Percentiles rank a stretch among this genome's conserved stretches.
Conservation (phyloP, 2,329 filamentous ascomycete species). For the Tolypocladium cylindrosporum region DNA sequence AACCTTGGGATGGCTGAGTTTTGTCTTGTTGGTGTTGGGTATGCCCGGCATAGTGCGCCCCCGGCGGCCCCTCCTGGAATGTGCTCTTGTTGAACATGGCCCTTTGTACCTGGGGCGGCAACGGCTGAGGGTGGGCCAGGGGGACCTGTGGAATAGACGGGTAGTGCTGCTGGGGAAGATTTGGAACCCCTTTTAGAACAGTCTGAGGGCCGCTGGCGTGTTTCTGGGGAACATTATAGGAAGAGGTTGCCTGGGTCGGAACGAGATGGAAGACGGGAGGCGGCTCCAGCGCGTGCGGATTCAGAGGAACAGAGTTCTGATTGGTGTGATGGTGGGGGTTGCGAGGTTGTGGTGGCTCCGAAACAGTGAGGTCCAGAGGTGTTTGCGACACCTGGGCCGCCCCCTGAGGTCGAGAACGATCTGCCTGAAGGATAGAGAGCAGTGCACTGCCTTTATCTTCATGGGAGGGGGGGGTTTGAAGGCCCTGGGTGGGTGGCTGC, state of each 20-base stretch:
- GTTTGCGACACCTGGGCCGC: constrained; percentile 31
- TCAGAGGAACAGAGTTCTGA: constrained; percentile 28
- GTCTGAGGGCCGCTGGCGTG: constrained; percentile 7
- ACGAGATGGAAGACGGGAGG: constrained; percentile 20
- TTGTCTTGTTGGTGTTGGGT: constrained; percentile 6
- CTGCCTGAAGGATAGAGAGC: constrained; percentile 41
- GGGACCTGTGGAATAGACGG: constrained; percentile 12
- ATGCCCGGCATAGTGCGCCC: not conserved
- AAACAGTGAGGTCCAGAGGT: constrained; percentile 42
- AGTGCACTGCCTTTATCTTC: constrained; percentile 40
- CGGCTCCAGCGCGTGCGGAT: constrained; percentile 15
- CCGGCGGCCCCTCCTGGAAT: constrained; percentile 15
- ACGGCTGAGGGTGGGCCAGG: constrained; percentile 34
- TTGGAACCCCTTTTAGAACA: constrained; percentile 8
- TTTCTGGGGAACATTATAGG: constrained; percentile 7
- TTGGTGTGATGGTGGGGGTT: constrained; percentile 47
- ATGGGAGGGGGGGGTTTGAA: constrained; percentile 23
- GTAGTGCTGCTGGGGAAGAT: constrained; percentile 10
- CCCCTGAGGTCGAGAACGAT: constrained; percentile 9
- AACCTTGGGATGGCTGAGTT: constrained; percentile 5
- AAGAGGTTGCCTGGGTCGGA: constrained; percentile 8
- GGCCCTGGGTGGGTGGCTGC: constrained; percentile 40
- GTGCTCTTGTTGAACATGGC: constrained; percentile 33
- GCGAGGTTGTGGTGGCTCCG: constrained; percentile 39
- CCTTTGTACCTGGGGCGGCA: constrained; percentile 46